phyloP scores from a whole-genome alignment of 2,329 filamentous ascomycete genomes.

The Diplodia intermedia region DNA sequence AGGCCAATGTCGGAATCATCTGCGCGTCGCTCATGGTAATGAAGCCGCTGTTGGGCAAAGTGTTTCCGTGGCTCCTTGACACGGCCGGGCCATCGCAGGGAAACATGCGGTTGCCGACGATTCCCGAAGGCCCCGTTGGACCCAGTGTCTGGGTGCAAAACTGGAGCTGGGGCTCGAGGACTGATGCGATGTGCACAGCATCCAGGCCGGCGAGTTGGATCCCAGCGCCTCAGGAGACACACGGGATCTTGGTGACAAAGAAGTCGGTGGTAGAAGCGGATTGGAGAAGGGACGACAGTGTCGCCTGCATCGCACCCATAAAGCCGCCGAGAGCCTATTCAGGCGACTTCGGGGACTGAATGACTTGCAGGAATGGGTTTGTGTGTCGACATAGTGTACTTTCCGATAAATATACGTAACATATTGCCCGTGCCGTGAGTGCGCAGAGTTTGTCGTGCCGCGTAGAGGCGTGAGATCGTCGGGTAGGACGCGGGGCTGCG shows the following conservation, averaged over 20 bases:
- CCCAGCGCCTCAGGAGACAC: not conserved
- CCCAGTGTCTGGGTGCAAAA: constrained; percentile 3
- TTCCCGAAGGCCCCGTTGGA: not conserved
- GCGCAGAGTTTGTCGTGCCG: not conserved
- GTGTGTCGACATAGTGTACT: not conserved
- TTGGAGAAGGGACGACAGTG: not conserved
- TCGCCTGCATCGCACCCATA: not conserved
- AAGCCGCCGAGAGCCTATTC: not conserved
- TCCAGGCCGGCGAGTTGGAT: constrained; percentile 20
- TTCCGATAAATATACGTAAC: too few species aligned
- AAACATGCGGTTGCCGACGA: constrained; percentile 18
- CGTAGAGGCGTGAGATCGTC: constrained; percentile 2
- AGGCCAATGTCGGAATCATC: constrained; percentile 83
- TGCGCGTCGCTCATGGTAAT: constrained; percentile 84
- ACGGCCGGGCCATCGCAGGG: constrained; percentile 3
- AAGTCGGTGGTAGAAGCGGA: constrained; percentile 26
- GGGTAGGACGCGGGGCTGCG: not conserved
- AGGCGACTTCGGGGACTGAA: not conserved
- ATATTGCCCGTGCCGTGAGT: not conserved
- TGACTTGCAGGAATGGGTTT: not conserved
- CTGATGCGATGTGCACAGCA: constrained; percentile 7
- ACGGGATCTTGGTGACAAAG: constrained; percentile 26
- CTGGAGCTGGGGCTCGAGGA: constrained; percentile 17
- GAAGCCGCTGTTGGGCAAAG: constrained; percentile 64
- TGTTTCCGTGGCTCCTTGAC: constrained; percentile 65